phyloP scores from a whole-genome alignment of 2,329 filamentous ascomycete genomes.

The Teratosphaeriaceae sp. region DNA sequence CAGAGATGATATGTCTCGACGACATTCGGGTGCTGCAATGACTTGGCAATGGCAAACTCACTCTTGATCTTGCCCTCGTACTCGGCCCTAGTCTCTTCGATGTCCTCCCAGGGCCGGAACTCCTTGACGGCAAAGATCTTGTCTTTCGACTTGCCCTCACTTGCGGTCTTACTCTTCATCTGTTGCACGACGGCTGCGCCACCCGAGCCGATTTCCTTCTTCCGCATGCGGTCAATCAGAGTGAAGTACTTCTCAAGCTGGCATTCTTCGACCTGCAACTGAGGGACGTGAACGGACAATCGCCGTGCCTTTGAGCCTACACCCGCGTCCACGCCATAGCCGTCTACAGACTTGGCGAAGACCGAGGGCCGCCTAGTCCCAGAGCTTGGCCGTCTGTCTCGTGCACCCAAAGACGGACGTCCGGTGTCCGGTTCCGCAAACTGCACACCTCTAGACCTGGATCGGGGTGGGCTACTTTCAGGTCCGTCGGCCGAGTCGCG shows the following conservation, averaged over 20 bases:
- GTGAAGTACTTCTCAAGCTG: conserved; percentile 42
- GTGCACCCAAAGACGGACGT: conserved; percentile 6
- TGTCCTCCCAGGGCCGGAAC: conserved; percentile 65
- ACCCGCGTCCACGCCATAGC: conserved; percentile 26
- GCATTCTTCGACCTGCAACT: conserved; percentile 32
- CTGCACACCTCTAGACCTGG: conserved; percentile 13
- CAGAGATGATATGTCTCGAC: conserved; percentile 74
- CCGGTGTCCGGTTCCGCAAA: conserved; percentile 18
- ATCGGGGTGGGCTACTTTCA: too few relatives aligned
- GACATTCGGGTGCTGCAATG: conserved; percentile 78
- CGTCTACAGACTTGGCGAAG: conserved; percentile 23
- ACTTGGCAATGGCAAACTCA: conserved; percentile 82
- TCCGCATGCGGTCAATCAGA: conserved; percentile 63
- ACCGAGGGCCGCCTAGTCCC: conserved; percentile 26
- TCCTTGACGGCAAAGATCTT: conserved; percentile 82
- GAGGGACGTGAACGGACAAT: conserved; percentile 25
- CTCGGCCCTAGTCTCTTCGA: conserved; percentile 60
- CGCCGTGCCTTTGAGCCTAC: conserved; percentile 30
- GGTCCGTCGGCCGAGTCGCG: neutral
- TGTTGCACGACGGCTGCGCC: conserved; percentile 76
- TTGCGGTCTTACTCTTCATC: conserved; percentile 64
- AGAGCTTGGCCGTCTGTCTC: conserved; percentile 21
- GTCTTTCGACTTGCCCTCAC: conserved; percentile 30
- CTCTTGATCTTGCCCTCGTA: conserved; percentile 88
- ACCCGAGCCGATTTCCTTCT: conserved; percentile 72